Conservation (phyloP, 495 filamentous ascomycete species). For the Podospora pseudopauciseta region DNA sequence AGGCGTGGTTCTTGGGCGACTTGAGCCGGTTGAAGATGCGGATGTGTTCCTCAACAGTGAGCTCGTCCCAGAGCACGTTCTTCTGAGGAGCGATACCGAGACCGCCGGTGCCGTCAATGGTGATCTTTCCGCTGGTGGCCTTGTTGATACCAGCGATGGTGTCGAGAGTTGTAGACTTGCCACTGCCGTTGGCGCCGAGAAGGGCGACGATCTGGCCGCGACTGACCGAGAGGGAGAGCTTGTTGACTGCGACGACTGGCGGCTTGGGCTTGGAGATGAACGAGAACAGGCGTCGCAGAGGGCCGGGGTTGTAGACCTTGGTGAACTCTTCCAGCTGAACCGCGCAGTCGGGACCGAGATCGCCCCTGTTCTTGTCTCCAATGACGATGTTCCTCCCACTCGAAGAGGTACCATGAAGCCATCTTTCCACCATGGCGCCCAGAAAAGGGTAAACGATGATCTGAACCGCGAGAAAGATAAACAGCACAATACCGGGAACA, state of each 20-base stretch:
- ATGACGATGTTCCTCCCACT: conserved; percentile 54
- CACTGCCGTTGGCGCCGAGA: conserved; percentile 80
- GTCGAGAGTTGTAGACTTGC: conserved; percentile 85
- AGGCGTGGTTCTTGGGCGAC: conserved; percentile 49
- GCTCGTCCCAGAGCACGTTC: conserved; percentile 82
- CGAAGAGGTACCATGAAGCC: conserved; percentile 68
- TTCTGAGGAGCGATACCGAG: conserved; percentile 87
- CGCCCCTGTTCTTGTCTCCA: conserved; percentile 29
- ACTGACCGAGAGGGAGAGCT: conserved; percentile 59
- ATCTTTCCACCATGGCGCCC: conserved; percentile 67
- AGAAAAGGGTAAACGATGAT: conserved; percentile 68
- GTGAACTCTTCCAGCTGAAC: conserved; percentile 65
- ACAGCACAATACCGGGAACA: conserved; percentile 63
- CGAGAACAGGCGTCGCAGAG: conserved; percentile 56
- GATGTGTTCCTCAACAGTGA: conserved; percentile 80
- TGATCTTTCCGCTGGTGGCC: conserved; percentile 66
- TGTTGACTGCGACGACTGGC: conserved; percentile 68
- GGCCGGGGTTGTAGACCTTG: conserved; percentile 68
- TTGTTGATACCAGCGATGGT: conserved; percentile 75
- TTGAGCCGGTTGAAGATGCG: conserved; percentile 76
- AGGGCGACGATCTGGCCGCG: conserved; percentile 78
- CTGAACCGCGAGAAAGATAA: conserved; percentile 67
- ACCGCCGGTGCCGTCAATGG: conserved; percentile 65
- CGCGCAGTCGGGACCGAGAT: conserved; percentile 43
- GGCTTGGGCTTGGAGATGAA: conserved; percentile 52